phyloP scores from a whole-genome alignment of 768 basidiomycete species.

The Mrakia blollopis region DNA sequence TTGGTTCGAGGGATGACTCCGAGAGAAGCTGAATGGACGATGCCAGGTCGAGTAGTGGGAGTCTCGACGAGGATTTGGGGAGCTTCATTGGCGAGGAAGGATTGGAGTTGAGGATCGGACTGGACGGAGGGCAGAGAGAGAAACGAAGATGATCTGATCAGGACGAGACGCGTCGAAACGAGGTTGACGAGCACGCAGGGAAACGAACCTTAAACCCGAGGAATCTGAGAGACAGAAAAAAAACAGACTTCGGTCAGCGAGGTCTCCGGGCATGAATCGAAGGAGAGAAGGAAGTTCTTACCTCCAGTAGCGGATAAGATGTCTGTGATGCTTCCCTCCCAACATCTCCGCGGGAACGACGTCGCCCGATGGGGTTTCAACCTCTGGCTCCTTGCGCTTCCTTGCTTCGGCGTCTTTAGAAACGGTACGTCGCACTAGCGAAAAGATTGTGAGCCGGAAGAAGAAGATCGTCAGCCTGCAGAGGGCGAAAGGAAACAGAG shows the following conservation, averaged over 20 bases:
- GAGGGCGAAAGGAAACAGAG: neutral
- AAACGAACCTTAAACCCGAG: conserved; percentile 30
- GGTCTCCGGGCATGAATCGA: no score
- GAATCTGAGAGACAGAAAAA: conserved; percentile 13
- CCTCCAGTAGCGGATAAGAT: conserved; percentile 33
- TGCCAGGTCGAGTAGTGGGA: neutral
- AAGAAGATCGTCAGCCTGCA: neutral
- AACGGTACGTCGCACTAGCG: conserved; percentile 24
- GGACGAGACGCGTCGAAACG: neutral
- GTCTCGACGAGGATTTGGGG: conserved; percentile 19
- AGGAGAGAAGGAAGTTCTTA: no score
- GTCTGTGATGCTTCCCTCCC: conserved; percentile 10
- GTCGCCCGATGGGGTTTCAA: neutral
- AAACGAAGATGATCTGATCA: neutral
- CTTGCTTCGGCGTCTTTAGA: conserved; percentile 14
- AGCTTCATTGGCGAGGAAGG: conserved; percentile 18
- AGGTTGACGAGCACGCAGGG: neutral
- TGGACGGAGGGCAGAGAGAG: neutral
- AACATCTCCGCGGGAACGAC: conserved; percentile 35
- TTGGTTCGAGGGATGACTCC: conserved; percentile 22
- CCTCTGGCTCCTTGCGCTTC: conserved; percentile 9
- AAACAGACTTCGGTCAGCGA: no score
- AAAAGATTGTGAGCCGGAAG: neutral
- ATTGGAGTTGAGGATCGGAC: conserved; percentile 19
- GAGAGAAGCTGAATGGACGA: conserved; percentile 27